These are phyloP conservation scores for Suillus subluteus DNA, from an alignment of 768 basidiomycete species.

Conservation along the genomic window DNA sequence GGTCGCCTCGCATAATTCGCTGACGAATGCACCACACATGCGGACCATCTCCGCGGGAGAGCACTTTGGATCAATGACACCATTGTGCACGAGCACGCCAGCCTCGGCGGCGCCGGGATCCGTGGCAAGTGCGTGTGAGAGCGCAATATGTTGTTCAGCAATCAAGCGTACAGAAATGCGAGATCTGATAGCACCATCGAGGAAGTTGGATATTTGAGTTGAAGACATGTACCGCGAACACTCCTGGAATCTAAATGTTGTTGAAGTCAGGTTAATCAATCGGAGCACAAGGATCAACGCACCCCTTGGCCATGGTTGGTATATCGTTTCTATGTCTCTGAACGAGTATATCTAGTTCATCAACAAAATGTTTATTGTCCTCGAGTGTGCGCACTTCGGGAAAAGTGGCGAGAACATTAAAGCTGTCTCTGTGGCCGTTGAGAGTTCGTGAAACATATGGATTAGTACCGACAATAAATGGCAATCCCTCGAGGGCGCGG, in stretches of 20 bases:
- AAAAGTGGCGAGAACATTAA: slow-evolving; percentile 69
- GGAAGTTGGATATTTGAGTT: slow-evolving; percentile 74
- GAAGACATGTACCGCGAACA: slow-evolving; percentile 83
- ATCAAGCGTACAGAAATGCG: slow-evolving; percentile 88
- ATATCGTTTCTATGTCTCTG: slow-evolving; percentile 85
- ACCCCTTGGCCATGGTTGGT: slow-evolving; percentile 91
- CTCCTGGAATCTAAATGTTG: slow-evolving; percentile 73
- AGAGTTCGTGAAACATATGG: slow-evolving; percentile 80
- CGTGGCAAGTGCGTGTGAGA: slow-evolving; percentile 67
- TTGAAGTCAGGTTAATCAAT: not conserved
- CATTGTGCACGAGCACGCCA: slow-evolving; percentile 50
- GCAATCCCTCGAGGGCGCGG: slow-evolving; percentile 72
- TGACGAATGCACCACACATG: slow-evolving; percentile 84
- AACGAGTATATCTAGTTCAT: slow-evolving; percentile 71
- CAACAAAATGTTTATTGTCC: slow-evolving; percentile 71
- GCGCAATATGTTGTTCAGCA: slow-evolving; percentile 88
- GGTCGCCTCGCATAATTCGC: slow-evolving; percentile 83
- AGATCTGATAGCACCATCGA: slow-evolving; percentile 83
- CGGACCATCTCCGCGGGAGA: slow-evolving; percentile 74
- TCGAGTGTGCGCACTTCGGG: slow-evolving; percentile 64
- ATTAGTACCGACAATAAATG: slow-evolving; percentile 89
- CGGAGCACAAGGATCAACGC: slow-evolving; percentile 19
- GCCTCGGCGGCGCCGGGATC: slow-evolving; percentile 14
- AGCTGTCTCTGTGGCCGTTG: slow-evolving; percentile 69
- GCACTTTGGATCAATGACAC: slow-evolving; percentile 75